phyloP scores from a whole-genome alignment of 2,329 filamentous ascomycete species.

The Exophiala bonariae region DNA sequence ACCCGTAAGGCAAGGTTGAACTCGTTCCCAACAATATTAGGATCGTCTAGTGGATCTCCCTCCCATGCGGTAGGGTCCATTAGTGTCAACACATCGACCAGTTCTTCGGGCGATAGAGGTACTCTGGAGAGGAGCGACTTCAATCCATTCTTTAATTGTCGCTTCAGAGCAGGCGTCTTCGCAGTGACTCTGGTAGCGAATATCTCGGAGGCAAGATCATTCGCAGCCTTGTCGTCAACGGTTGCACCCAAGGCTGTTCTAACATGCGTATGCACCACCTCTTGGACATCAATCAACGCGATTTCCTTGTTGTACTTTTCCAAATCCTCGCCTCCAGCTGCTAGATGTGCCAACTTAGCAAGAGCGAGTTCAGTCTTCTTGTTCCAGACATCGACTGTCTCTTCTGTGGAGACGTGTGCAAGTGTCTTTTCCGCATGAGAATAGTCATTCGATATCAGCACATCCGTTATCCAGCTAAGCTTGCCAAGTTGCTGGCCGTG shows the following conservation, averaged over 20 bases:
- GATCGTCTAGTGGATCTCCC: constrained; percentile 41
- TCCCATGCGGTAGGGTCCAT: constrained; percentile 58
- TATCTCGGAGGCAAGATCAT: constrained; percentile 72
- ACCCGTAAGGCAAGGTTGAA: constrained; percentile 72
- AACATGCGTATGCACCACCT: constrained; percentile 71
- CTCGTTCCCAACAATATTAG: constrained; percentile 55
- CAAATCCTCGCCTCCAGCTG: constrained; percentile 50
- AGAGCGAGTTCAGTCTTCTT: constrained; percentile 92
- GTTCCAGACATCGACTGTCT: constrained; percentile 82
- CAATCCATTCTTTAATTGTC: constrained; percentile 71
- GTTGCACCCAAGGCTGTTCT: constrained; percentile 66
- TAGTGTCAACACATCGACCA: constrained; percentile 71
- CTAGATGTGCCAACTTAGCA: constrained; percentile 76
- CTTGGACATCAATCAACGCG: constrained; percentile 72
- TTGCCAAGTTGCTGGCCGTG: constrained; percentile 59
- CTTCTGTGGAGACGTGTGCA: constrained; percentile 65
- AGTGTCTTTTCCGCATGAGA: constrained; percentile 71
- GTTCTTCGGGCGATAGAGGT: constrained; percentile 58
- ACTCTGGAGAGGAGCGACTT: constrained; percentile 69
- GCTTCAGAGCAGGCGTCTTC: constrained; percentile 65
- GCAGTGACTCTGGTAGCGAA: constrained; percentile 56
- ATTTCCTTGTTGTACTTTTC: constrained; percentile 21
- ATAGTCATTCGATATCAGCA: constrained; percentile 74
- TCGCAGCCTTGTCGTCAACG: constrained; percentile 73
- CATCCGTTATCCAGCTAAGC: constrained; percentile 93